phyloP scores from a whole-genome alignment of 768 basidiomycete genomes.

The Leccinum uliginosum region DNA sequence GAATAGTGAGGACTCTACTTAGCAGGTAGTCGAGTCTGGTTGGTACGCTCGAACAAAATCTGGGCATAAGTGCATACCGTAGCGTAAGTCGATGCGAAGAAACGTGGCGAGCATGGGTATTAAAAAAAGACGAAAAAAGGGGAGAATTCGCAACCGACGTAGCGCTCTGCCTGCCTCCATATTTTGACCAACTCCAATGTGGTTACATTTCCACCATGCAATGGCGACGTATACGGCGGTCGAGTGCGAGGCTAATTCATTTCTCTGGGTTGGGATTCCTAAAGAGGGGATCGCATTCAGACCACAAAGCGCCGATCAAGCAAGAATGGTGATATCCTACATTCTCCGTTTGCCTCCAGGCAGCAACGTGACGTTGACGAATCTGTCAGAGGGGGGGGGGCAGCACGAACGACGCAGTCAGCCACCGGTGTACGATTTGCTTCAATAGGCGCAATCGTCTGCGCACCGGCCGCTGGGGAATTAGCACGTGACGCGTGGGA shows the following conservation, averaged over 20 bases:
- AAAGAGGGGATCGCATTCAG: conserved; percentile 4
- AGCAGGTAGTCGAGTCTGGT: too few species aligned
- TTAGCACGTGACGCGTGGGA: too few species aligned
- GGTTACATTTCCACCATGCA: conserved; percentile 8
- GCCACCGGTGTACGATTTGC: too few species aligned
- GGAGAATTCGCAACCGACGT: not conserved
- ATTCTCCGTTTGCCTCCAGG: conserved; percentile 94
- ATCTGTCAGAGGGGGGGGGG: conserved; percentile 42
- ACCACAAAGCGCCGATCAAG: conserved; percentile 35
- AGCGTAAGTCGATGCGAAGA: conserved; percentile 13
- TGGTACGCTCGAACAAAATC: too few species aligned
- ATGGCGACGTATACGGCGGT: conserved; percentile 9
- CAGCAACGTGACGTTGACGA: conserved; percentile 89
- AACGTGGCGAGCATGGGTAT: conserved; percentile 10
- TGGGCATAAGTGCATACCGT: conserved; percentile 15
- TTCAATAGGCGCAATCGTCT: too few species aligned
- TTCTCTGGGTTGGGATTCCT: conserved; percentile 32
- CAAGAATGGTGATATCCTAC: conserved; percentile 57
- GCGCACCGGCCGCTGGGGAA: too few species aligned
- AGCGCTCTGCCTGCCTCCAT: conserved; percentile 4
- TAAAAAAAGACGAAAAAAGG: conserved; percentile 1
- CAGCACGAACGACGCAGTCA: not conserved
- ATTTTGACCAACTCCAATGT: conserved; percentile 8
- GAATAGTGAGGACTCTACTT: too few species aligned
- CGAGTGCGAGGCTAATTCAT: conserved; percentile 10